phyloP scores from a whole-genome alignment of 208 protist species.

The Leishmania mexicana region DNA sequence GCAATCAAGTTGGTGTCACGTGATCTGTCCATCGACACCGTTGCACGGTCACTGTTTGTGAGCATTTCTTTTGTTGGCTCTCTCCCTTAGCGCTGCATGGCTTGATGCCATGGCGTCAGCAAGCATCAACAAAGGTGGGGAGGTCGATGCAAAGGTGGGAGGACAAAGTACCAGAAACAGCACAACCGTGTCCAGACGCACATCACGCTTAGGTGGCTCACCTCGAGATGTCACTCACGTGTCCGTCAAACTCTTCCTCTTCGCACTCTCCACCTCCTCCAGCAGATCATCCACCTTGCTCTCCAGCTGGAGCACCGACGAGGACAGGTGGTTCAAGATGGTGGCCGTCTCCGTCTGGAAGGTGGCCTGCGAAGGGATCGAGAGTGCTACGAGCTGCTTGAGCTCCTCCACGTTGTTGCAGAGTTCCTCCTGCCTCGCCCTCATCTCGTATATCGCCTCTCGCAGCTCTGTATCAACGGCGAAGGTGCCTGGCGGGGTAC shows the following conservation, averaged over 20 bases:
- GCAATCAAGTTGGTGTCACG: not conserved
- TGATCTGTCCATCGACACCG: not conserved
- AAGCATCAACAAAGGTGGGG: not conserved
- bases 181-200: not conserved
- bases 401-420: slow-evolving; percentile 46
- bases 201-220: not conserved
- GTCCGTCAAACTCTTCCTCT: not conserved
- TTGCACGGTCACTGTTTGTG: slow-evolving; percentile 11
- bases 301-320: slow-evolving; percentile 73
- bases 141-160: not conserved
- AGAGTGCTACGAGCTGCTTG: slow-evolving; percentile 42
- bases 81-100: not conserved
- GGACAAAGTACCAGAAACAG: not conserved
- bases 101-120: not conserved
- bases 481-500: not conserved
- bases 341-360: slow-evolving; percentile 71
- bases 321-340: slow-evolving; percentile 75
- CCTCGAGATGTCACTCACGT: not conserved
- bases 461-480: slow-evolving; percentile 22
- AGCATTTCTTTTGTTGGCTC: not conserved
- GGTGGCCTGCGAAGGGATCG: slow-evolving; percentile 18
- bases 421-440: slow-evolving; percentile 48
- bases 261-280: slow-evolving; percentile 34
- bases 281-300: slow-evolving; percentile 66
- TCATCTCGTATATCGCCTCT: slow-evolving; percentile 45